Evolutionary conservation across 192 early-diverging fungal genomes (phyloP).

Genomic region (Pilobolus umbonatus): DNA sequence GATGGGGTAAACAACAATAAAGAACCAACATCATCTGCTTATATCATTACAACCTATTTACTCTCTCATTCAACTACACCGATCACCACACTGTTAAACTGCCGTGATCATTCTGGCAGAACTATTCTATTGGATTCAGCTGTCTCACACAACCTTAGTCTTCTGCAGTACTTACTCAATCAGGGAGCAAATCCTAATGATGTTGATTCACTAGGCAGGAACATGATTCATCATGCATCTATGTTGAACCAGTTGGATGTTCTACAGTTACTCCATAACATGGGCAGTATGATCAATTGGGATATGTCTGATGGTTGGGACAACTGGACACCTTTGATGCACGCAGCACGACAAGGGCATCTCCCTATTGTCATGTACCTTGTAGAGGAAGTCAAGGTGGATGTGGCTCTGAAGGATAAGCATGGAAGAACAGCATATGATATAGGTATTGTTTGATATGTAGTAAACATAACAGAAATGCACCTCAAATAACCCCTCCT

Average conservation of each 20-base stretch:
- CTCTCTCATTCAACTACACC: conserved; percentile 7
- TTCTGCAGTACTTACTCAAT: conserved; percentile 22
- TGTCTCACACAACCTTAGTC: conserved; percentile 21
- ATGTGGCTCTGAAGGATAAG: conserved; percentile 23
- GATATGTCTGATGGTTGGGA: conserved; percentile 37
- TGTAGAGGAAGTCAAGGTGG: conserved; percentile 9
- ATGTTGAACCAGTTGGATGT: conserved; percentile 30
- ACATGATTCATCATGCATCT: conserved; percentile 36
- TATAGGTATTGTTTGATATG: conserved; percentile 26
- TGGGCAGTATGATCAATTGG: neutral
- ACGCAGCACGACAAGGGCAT: conserved; percentile 34
- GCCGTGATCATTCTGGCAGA: conserved; percentile 34
- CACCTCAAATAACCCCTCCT: too few relatives aligned
- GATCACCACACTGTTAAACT: conserved; percentile 11
- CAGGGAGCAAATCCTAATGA: conserved; percentile 18
- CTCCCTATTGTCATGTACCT: conserved; percentile 18
- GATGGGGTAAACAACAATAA: neutral
- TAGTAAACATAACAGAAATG: too few relatives aligned
- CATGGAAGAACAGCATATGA: conserved; percentile 30
- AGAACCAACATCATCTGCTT: neutral
- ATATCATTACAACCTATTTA: conserved; percentile 17
- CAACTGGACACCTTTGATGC: conserved; percentile 39
- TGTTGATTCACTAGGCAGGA: conserved; percentile 32
- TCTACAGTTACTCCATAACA: conserved; percentile 14
- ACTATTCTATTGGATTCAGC: conserved; percentile 32